Evolutionary conservation across 2,329 filamentous ascomycete species (phyloP).

Genomic region (Arachnomyces sp.): DNA sequence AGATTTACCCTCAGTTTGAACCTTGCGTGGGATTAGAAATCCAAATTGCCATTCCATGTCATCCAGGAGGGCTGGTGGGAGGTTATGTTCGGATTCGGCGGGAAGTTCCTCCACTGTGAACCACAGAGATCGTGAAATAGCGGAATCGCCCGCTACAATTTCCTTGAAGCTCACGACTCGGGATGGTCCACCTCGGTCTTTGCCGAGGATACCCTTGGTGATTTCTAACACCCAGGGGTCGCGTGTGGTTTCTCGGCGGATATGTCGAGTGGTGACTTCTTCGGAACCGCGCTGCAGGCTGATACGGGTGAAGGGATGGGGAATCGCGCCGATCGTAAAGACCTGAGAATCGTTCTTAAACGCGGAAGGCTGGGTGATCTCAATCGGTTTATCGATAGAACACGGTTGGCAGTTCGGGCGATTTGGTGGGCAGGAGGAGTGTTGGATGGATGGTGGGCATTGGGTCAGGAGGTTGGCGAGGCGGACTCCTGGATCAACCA

Average conservation of each 20-base stretch:
- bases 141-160: constrained; percentile 61
- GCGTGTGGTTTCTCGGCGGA: constrained; percentile 60
- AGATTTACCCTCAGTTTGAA: constrained; percentile 30
- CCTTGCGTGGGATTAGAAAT: constrained; percentile 60
- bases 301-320: constrained; percentile 80
- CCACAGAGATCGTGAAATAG: constrained; percentile 64
- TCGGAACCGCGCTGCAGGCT: constrained; percentile 55
- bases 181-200: constrained; percentile 52
- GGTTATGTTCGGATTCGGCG: constrained; percentile 41
- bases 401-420: constrained; percentile 65
- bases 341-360: constrained; percentile 64
- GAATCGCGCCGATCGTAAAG: constrained; percentile 80
- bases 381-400: constrained; percentile 54
- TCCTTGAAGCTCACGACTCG: constrained; percentile 73
- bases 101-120: constrained; percentile 60
- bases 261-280: constrained; percentile 54
- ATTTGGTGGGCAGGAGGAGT: constrained; percentile 77
- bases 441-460: constrained; percentile 66
- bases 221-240: constrained; percentile 70
- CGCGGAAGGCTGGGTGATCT: constrained; percentile 55
- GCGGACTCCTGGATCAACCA: constrained; percentile 61
- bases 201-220: constrained; percentile 61
- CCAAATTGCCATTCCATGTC: constrained; percentile 86
- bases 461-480: constrained; percentile 67
- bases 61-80: constrained; percentile 44